Evolutionary conservation across 257 asterid genomes (phyloP).

Genomic region (Nicotiana knightiana): DNA sequence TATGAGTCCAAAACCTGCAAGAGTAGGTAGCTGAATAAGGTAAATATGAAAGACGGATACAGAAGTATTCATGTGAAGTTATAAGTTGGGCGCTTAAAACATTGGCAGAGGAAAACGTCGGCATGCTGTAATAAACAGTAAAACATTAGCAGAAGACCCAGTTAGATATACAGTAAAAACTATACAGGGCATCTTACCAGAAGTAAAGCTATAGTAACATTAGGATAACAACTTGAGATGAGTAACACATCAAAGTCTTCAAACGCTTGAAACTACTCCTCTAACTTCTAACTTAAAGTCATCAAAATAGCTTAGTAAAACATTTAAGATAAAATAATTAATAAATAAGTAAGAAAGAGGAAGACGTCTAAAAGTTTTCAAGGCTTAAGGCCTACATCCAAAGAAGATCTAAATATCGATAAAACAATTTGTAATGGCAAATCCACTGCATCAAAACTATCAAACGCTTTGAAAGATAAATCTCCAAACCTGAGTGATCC

Average conservation of each 20-base stretch:
- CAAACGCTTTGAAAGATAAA: not conserved
- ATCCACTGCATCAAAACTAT: not conserved
- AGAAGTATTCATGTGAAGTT: not conserved
- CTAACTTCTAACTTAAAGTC: not conserved
- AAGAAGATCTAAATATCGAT: not conserved
- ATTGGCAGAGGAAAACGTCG: not conserved
- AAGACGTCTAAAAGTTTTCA: not conserved
- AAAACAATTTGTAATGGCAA: not conserved
- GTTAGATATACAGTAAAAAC: no score
- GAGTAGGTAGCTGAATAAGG: not conserved
- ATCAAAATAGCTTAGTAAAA: not conserved
- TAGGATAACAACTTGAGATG: not conserved
- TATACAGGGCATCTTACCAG: no score
- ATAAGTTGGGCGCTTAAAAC: not conserved
- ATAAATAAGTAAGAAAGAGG: not conserved
- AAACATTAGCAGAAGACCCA: no score
- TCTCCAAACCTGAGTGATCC: constrained; percentile 63
- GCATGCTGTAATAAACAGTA: no score
- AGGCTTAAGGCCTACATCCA: not conserved
- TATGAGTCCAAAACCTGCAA: constrained; percentile 93
- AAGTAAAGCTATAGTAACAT: no score
- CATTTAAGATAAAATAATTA: not conserved
- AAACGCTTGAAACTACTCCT: not conserved
- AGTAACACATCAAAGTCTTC: not conserved
- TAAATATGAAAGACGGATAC: not conserved